Evolutionary conservation across 305 asterid genomes (phyloP).

Genomic region (Caryopteris hybrid): DNA sequence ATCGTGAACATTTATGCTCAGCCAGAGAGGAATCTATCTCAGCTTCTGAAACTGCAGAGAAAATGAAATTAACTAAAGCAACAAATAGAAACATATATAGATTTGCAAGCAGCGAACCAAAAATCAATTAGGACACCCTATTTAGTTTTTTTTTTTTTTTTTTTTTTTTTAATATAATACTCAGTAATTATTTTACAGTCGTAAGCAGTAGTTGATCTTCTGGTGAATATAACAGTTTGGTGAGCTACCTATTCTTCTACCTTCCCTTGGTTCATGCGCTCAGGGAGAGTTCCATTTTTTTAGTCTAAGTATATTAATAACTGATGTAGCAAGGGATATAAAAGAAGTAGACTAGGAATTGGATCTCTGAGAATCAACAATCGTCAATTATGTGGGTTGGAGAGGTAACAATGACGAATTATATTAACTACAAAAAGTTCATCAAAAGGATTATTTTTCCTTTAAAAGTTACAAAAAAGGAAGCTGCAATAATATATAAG

Average conservation of each 20-base stretch:
- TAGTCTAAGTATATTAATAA: not conserved
- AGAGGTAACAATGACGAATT: constrained; percentile 13
- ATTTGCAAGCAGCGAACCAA: constrained; percentile 2
- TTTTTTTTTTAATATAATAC: no score
- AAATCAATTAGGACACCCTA: not conserved
- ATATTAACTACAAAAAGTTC: not conserved
- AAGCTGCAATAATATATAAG: constrained; percentile 3
- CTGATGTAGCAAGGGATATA: no score
- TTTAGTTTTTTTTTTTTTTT: no score
- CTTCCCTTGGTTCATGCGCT: constrained; percentile 11
- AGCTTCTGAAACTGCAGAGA: constrained; percentile 38
- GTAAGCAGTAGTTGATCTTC: constrained; percentile 1
- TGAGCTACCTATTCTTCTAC: not conserved
- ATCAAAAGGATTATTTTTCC: constrained; percentile 5
- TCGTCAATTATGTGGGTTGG: not conserved
- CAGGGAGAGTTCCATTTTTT: not conserved
- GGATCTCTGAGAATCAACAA: constrained; percentile 4
- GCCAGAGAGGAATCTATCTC: constrained; percentile 34
- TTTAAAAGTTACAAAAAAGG: not conserved
- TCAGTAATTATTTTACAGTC: constrained; percentile 10
- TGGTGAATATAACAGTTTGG: not conserved
- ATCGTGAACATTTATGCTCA: constrained; percentile 65
- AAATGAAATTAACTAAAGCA: constrained; percentile 18
- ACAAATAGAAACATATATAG: constrained; percentile 7
- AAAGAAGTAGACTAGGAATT: not conserved